A percentile compares a stretch with the other conserved stretches of the same genome.
Conservation (phyloP, 352 stramenopile species). For the Pythium brassicae region DNA sequence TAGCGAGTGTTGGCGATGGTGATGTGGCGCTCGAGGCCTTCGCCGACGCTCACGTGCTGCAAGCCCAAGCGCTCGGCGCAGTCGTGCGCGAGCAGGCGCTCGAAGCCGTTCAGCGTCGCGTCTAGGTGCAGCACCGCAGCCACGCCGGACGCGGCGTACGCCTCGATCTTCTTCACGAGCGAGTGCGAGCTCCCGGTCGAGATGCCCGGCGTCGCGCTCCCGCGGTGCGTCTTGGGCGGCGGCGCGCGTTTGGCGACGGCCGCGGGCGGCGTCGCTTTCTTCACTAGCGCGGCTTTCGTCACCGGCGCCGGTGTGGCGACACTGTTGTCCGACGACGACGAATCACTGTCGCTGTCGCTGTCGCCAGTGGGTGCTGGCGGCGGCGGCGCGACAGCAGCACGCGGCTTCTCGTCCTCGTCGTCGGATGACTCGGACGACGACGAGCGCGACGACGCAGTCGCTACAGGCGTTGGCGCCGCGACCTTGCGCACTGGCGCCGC, state of each 20-base stretch:
- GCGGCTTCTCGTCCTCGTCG: conserved; percentile 14
- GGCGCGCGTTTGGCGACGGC: conserved; percentile 3
- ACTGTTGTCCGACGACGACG: conserved; percentile 1
- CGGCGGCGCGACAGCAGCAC: not conserved
- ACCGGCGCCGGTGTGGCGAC: not conserved
- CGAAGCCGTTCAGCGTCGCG: conserved; percentile 76
- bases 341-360: conserved; percentile 11
- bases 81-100: conserved; percentile 78
- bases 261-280: conserved; percentile 6
- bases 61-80: conserved; percentile 75
- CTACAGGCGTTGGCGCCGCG: not conserved
- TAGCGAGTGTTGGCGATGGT: conserved; percentile 32
- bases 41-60: conserved; percentile 59
- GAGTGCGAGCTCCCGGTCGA: conserved; percentile 66
- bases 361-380: conserved; percentile 5
- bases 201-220: conserved; percentile 29
- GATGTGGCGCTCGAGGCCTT: conserved; percentile 77
- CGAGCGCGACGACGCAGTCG: not conserved
- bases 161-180: conserved; percentile 83
- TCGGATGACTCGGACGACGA: conserved; percentile 7
- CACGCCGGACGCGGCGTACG: conserved; percentile 46
- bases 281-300: not conserved
- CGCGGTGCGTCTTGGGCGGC: conserved; percentile 11
- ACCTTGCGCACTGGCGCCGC: conserved; percentile 6
- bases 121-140: conserved; percentile 58